Conservation (phyloP, 2,329 filamentous ascomycete species). For the Waltergamsia citrina region DNA sequence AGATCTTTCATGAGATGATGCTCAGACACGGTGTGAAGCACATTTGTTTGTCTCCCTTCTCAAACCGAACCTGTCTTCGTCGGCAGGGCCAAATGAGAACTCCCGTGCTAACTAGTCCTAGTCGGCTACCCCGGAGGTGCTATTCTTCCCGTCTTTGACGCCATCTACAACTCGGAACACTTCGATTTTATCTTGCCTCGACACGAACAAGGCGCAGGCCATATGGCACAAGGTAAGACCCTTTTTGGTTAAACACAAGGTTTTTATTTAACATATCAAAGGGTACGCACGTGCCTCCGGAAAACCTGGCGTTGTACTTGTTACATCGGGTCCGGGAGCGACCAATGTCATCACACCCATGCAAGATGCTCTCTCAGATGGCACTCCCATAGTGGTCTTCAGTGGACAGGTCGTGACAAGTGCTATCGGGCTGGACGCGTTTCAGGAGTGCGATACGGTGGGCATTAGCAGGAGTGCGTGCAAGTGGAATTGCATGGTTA, state of each 20-base stretch:
- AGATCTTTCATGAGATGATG: constrained; percentile 99
- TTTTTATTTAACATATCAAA: too few relatives aligned
- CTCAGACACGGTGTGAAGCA: constrained; percentile 84
- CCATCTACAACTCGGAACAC: constrained; percentile 95
- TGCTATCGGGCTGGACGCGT: constrained; percentile 89
- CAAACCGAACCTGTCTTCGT: background rate
- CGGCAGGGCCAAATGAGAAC: too few relatives aligned
- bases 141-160: constrained; percentile 96
- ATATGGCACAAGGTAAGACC: too few relatives aligned
- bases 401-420: constrained; percentile 84
- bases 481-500: constrained; percentile 99
- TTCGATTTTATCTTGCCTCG: constrained; percentile 93
- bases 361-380: constrained; percentile 92
- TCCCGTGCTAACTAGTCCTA: constrained; percentile 18
- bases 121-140: constrained; percentile 90
- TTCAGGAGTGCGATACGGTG: constrained; percentile 92
- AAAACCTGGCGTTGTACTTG: constrained; percentile 89
- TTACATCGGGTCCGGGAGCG: constrained; percentile 92
- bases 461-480: constrained; percentile 93
- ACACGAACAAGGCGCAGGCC: constrained; percentile 95
- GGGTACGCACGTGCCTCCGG: constrained; percentile 91
- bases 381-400: constrained; percentile 94
- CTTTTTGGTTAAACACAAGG: too few relatives aligned
- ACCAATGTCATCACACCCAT: constrained; percentile 96
- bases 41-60: constrained; percentile 59